phyloP scores from a whole-genome alignment of 768 basidiomycete genomes.

The Trametes gibbosa region DNA sequence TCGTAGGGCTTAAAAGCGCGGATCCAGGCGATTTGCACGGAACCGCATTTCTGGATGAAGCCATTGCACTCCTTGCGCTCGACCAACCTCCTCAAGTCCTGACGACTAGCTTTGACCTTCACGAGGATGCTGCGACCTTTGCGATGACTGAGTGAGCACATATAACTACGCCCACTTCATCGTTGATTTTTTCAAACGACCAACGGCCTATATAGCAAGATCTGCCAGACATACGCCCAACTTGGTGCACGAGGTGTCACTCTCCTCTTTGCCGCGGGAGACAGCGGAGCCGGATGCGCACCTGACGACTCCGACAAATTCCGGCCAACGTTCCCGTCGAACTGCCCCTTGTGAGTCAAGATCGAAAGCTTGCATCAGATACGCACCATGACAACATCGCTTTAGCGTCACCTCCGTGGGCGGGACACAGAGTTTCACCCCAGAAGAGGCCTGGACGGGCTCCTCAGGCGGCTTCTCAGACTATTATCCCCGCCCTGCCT shows the following conservation, averaged over 20 bases:
- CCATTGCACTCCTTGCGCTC: conserved; percentile 27
- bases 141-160: conserved; percentile 10
- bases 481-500: conserved; percentile 25
- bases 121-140: conserved; percentile 45
- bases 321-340: conserved; percentile 34
- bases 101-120: conserved; percentile 41
- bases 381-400: too few species aligned
- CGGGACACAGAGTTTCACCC: conserved; percentile 44
- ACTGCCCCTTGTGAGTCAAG: conserved; percentile 32
- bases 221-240: conserved; percentile 35
- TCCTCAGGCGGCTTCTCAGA: conserved; percentile 62
- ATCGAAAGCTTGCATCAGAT: too few species aligned
- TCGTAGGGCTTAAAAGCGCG: conserved; percentile 27
- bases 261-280: conserved; percentile 37
- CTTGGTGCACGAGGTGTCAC: conserved; percentile 35
- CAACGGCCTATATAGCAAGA: conserved; percentile 35
- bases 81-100: conserved; percentile 29
- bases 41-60: conserved; percentile 32
- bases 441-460: conserved; percentile 57
- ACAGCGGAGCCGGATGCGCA: conserved; percentile 33
- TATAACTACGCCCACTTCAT: too few species aligned
- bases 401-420: conserved; percentile 59
- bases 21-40: conserved; percentile 31
- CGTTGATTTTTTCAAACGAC: too few species aligned
- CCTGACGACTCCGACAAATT: conserved; percentile 24